A percentile compares a stretch with the other conserved stretches of the same genome.
Evolutionary conservation across 192 early-diverging fungal genomes (phyloP).

Genomic region (Linnemannia zychae): DNA sequence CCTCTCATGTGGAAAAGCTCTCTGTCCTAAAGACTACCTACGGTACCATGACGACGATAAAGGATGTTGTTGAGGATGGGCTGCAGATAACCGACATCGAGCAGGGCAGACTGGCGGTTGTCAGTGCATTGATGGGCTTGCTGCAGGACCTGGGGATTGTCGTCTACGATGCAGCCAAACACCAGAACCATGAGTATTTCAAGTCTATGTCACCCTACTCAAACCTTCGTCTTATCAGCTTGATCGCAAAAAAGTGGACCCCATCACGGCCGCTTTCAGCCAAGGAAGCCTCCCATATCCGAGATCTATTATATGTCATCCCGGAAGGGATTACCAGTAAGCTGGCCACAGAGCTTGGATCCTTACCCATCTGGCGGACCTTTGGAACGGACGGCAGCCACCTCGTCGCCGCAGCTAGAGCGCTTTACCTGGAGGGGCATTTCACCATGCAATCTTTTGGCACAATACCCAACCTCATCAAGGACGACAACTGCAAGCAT

Average conservation of each 20-base stretch:
- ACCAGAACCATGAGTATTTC: slow-evolving; percentile 11
- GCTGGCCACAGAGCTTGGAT: neutral
- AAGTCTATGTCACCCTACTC: neutral
- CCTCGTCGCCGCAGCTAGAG: slow-evolving; percentile 14
- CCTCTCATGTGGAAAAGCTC: neutral
- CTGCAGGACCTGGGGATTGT: neutral
- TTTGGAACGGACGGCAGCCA: neutral
- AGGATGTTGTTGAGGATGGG: neutral
- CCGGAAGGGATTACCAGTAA: accelerated
- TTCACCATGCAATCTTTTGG: neutral
- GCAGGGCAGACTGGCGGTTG: neutral
- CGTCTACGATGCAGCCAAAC: neutral
- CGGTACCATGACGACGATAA: slow-evolving; percentile 7
- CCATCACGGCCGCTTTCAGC: neutral
- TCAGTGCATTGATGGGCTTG: neutral
- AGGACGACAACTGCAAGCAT: neutral
- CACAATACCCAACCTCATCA: neutral
- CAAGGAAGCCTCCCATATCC: neutral
- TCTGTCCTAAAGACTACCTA: slow-evolving; percentile 6
- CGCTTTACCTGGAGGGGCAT: neutral
- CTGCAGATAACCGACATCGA: neutral
- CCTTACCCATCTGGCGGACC: neutral
- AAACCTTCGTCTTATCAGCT: neutral
- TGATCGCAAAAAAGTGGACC: neutral
- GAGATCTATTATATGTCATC: neutral